These are phyloP conservation scores for Cenchrus fungigraminus DNA, from an alignment of 176 grass and related monocot species.

Conservation along the genomic window DNA sequence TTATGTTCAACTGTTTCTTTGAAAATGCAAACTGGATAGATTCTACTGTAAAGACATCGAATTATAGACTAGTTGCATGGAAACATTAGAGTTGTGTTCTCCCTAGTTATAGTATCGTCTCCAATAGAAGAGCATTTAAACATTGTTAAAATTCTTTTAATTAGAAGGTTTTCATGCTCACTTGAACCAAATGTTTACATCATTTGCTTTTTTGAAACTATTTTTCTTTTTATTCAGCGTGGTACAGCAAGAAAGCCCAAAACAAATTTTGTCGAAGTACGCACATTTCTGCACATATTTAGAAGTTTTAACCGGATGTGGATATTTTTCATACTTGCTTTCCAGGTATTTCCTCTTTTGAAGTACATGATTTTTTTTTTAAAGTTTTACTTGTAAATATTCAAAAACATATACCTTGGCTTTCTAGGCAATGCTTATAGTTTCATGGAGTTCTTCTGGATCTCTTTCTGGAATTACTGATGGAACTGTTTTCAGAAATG, in stretches of 20 bases:
- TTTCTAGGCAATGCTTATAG: conserved; percentile 74
- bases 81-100: neutral
- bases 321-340: conserved; percentile 71
- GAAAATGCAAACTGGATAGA: neutral
- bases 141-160: conserved; percentile 15
- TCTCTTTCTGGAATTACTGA: conserved; percentile 69
- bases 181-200: conserved; percentile 15
- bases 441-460: conserved; percentile 73
- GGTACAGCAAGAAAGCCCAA: conserved; percentile 50
- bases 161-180: conserved; percentile 4
- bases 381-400: conserved; percentile 10
- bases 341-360: conserved; percentile 60
- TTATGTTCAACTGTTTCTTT: neutral
- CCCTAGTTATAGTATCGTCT: neutral
- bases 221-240: conserved; percentile 34
- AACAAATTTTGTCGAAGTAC: conserved; percentile 83
- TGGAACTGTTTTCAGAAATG: conserved; percentile 64
- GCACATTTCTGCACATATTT: conserved; percentile 75
- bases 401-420: conserved; percentile 23
- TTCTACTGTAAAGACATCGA: neutral
- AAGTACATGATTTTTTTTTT: conserved; percentile 19
- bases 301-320: conserved; percentile 86
- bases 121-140: neutral
- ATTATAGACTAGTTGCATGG: neutral
- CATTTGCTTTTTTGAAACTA: conserved; percentile 20